Conservation (phyloP, 768 basidiomycete species). For the Psilocybe subaeruginosa region DNA sequence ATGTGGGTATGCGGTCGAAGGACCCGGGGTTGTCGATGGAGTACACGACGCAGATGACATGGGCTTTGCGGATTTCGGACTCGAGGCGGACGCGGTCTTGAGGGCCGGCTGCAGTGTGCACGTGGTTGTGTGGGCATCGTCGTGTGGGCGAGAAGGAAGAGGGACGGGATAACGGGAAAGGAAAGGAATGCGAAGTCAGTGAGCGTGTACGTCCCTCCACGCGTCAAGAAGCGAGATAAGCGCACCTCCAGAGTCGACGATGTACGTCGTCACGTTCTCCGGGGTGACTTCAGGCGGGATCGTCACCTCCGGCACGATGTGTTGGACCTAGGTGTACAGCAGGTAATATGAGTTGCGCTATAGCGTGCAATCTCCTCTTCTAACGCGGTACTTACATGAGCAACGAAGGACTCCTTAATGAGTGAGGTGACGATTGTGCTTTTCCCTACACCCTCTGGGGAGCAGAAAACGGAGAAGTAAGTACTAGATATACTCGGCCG, state of each 20-base stretch:
- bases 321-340: conserved; percentile 75
- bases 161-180: conserved; percentile 27
- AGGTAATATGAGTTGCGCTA: background rate
- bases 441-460: conserved; percentile 93
- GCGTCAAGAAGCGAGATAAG: background rate
- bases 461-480: conserved; percentile 9
- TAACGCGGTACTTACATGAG: conserved; percentile 61
- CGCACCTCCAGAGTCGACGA: conserved; percentile 93
- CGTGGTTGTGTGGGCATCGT: background rate
- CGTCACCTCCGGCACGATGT: conserved; percentile 94
- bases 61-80: conserved; percentile 94
- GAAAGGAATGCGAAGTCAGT: background rate
- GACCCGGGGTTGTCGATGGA: conserved; percentile 95
- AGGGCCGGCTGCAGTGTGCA: conserved; percentile 62
- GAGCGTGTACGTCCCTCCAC: background rate
- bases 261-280: conserved; percentile 97
- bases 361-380: background rate
- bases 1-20: conserved; percentile 97
- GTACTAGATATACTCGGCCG: conserved; percentile 3
- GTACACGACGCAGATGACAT: conserved; percentile 98
- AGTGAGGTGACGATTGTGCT: conserved; percentile 96
- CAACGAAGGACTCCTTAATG: conserved; percentile 94
- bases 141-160: conserved; percentile 13
- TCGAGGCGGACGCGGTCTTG: conserved; percentile 89
- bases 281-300: conserved; percentile 98